A percentile compares a stretch with the other conserved stretches of the same genome.
These are phyloP conservation scores for Hypomontagnella submonticulosa DNA, from an alignment of 495 filamentous ascomycete genomes.

Conservation along the genomic window DNA sequence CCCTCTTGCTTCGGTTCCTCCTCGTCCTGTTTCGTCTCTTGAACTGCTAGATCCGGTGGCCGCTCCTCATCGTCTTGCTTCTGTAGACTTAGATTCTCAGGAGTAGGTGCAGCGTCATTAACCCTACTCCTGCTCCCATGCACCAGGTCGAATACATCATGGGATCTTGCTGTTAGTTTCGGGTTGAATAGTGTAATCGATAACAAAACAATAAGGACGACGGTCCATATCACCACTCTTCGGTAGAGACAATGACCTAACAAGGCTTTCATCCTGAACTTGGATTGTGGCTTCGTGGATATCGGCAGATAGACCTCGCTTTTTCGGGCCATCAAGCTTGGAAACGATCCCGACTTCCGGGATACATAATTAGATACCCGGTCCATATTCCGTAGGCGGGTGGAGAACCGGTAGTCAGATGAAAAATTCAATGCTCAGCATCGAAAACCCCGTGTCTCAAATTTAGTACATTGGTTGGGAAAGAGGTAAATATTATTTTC, in stretches of 20 bases:
- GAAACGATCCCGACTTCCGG: constrained; percentile 42
- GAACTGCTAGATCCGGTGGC: not conserved
- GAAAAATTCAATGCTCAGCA: constrained; percentile 41
- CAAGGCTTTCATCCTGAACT: constrained; percentile 47
- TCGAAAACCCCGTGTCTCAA: constrained; percentile 28
- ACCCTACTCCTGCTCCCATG: constrained; percentile 31
- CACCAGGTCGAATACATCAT: constrained; percentile 47
- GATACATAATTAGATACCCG: constrained; percentile 41
- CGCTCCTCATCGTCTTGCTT: constrained; percentile 29
- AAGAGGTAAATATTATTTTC: not conserved
- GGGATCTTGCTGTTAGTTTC: constrained; percentile 26
- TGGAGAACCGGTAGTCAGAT: constrained; percentile 20
- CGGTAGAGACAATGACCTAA: constrained; percentile 56
- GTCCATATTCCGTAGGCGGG: constrained; percentile 31
- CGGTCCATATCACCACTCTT: constrained; percentile 55
- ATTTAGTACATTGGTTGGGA: constrained; percentile 23
- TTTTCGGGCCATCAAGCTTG: constrained; percentile 43
- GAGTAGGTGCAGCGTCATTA: constrained; percentile 1
- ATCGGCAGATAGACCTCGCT: constrained; percentile 41
- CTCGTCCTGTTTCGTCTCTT: constrained; percentile 12
- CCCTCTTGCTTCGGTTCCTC: constrained; percentile 3
- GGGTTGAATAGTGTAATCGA: constrained; percentile 45
- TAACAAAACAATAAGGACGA: constrained; percentile 46
- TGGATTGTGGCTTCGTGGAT: constrained; percentile 40
- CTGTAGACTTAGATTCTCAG: constrained; percentile 24